Evolutionary conservation across 2,329 filamentous ascomycete species (phyloP).

Genomic region (Harringtonia lauricola): DNA sequence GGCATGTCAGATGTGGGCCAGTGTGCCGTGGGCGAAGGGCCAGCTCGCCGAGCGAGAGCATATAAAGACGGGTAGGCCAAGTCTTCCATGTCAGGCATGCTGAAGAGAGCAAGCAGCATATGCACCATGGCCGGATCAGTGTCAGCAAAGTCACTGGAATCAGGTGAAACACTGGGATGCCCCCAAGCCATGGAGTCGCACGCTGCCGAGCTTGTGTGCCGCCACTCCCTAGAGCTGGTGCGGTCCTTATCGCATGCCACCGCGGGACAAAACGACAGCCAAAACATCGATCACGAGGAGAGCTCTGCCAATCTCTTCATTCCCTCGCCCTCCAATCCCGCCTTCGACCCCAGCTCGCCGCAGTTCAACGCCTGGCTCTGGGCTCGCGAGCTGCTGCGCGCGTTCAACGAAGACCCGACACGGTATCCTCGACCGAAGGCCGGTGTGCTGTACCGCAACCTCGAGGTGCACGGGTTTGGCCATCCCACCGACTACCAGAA

Average conservation of each 20-base stretch:
- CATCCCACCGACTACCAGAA: conserved; percentile 60
- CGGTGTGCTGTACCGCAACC: conserved; percentile 54
- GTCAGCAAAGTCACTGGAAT: not conserved
- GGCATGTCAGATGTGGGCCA: too few species aligned
- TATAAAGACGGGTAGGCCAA: too few species aligned
- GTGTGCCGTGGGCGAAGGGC: too few species aligned
- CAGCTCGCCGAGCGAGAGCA: too few species aligned
- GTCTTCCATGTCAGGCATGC: too few species aligned
- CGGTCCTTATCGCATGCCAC: conserved; percentile 5
- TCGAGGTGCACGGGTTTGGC: conserved; percentile 58
- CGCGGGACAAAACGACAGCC: not conserved
- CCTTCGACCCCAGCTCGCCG: conserved; percentile 29
- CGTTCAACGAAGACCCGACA: conserved; percentile 22
- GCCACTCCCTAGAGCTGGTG: conserved; percentile 11
- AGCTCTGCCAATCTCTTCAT: conserved; percentile 12
- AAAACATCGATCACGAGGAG: not conserved
- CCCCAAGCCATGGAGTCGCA: not conserved
- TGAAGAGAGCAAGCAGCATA: too few species aligned
- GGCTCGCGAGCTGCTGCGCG: conserved; percentile 32
- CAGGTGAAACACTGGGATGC: not conserved
- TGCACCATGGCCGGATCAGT: not conserved
- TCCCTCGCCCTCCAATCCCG: conserved; percentile 16
- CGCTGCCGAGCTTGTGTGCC: conserved; percentile 4
- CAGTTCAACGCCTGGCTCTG: conserved; percentile 33
- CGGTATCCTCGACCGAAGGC: conserved; percentile 25